Base-by-base conservation (phyloP, 345 rosid genomes). In the Corymbia maculata region DNA sequence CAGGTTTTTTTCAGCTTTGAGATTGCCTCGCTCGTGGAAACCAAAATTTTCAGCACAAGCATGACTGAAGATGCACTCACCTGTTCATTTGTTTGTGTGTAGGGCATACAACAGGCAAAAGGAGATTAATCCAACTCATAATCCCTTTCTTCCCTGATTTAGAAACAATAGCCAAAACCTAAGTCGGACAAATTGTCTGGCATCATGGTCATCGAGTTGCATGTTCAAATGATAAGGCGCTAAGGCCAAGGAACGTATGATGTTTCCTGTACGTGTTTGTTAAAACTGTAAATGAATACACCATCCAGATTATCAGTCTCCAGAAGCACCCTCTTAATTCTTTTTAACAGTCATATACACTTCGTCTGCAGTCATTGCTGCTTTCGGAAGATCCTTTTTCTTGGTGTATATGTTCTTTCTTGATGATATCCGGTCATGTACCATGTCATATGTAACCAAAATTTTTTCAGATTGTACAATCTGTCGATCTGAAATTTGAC, bases 81-180 rank as follows among this genome's bases (percentile, higher is more conserved):
- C 55, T 32, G 85, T 82, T 30, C 45, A 24, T 51, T 75, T 53
- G 13, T 79, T 17, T 52, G 86, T 52, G 30, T 79, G 79, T 95
- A 95, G 98, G 96, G 97, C 97, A 42, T 96, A 95, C 91, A 94
- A 89, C 91, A 92, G 89, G 95, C 96, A 96, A 89, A 95, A 93
- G 89, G 95, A 94, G 86, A 90, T 92, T 8, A 90, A 86, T 86
- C 95, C 98, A 50, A 96, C 98, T 53, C 96, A 93, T 94, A 95
- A 96, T 90, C 98, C 99, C 13, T 97, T 97, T 90, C 98, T 97
- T 61, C 98, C 98, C 79, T 95, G 92, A 95, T 86, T 28, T 85
- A 45, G 4, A 44, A 75, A 75, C 28, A 1, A 0, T 75, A 75
- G 84, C 84, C 14, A 6, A 75, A 75, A 75, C 24, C 30, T 75